Evolutionary conservation across 1,284 basidiomycete species (phyloP).

Genomic region (Macrocystidia cucumis): DNA sequence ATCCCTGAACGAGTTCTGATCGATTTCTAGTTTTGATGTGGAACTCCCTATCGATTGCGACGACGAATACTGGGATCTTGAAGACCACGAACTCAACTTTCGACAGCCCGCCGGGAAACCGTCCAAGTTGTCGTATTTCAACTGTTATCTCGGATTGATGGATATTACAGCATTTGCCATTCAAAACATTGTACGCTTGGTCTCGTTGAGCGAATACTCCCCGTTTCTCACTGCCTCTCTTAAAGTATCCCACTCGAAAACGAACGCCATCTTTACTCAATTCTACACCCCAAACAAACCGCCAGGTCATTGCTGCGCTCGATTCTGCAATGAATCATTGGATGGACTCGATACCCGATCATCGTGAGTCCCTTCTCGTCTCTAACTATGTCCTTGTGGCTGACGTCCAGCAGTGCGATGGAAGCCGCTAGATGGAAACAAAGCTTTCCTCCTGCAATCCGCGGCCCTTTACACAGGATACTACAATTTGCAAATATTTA

Average conservation of each 20-base stretch:
- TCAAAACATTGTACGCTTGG: constrained; percentile 44
- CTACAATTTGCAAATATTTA: constrained; percentile 55
- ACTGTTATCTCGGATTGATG: constrained; percentile 47
- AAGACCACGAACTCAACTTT: constrained; percentile 33
- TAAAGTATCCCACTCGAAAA: constrained; percentile 31
- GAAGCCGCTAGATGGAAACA: constrained; percentile 47
- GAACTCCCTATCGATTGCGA: constrained; percentile 62
- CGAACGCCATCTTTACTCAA: constrained; percentile 18
- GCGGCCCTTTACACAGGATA: constrained; percentile 51
- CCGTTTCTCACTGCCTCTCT: not conserved
- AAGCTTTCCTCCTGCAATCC: constrained; percentile 48
- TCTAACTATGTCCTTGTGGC: not conserved
- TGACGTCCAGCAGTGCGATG: constrained; percentile 36
- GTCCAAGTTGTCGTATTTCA: constrained; percentile 47
- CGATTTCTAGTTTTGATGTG: constrained; percentile 44
- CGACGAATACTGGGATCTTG: constrained; percentile 62
- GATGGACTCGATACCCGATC: constrained; percentile 56
- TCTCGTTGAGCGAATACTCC: not conserved
- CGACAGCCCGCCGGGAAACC: constrained; percentile 46
- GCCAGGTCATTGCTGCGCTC: constrained; percentile 52
- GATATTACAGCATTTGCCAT: constrained; percentile 59
- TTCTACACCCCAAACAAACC: constrained; percentile 32
- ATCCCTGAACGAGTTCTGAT: not conserved
- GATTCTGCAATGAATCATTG: constrained; percentile 63
- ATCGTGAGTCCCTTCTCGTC: constrained; percentile 26